These are phyloP conservation scores for Lepidium aucheri DNA, from an alignment of 345 rosid genomes.

Conservation along the genomic window DNA sequence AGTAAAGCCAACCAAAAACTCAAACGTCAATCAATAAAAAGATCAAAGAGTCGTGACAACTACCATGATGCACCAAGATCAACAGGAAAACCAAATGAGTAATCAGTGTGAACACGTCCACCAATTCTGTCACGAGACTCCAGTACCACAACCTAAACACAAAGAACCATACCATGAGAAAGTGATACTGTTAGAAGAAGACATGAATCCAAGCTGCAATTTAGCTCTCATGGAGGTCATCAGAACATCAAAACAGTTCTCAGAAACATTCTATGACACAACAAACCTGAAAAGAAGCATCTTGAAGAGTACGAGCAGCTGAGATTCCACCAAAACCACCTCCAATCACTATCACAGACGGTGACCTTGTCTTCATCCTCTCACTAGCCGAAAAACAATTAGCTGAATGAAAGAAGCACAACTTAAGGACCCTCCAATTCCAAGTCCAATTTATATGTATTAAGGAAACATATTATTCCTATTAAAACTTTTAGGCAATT, in stretches of 20 bases:
- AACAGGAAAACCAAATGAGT: slow-evolving; percentile 85
- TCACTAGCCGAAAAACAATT: slow-evolving; percentile 47
- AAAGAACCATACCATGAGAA: not conserved
- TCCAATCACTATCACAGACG: slow-evolving; percentile 86
- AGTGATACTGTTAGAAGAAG: not conserved
- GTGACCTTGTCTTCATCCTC: slow-evolving; percentile 50
- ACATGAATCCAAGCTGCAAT: not conserved
- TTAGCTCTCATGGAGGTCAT: not conserved
- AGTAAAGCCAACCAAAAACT: not conserved
- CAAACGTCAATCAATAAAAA: not conserved
- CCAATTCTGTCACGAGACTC: slow-evolving; percentile 89
- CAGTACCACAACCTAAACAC: slow-evolving; percentile 57
- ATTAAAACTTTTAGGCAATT: slow-evolving; percentile 9
- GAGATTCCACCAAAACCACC: slow-evolving; percentile 86
- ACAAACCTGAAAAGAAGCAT: slow-evolving; percentile 81
- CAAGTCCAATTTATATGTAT: not conserved
- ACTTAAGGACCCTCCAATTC: not conserved
- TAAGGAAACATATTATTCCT: not conserved
- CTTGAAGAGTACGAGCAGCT: slow-evolving; percentile 86
- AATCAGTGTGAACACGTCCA: slow-evolving; percentile 77
- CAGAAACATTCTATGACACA: not conserved
- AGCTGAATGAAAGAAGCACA: slow-evolving; percentile 23
- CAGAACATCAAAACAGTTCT: not conserved
- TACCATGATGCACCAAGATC: slow-evolving; percentile 99
- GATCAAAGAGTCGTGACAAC: not conserved